A percentile compares a stretch with the other conserved stretches of the same genome.
Evolutionary conservation across 73 alveolate species (phyloP).

Genomic region (Diophrys appendiculata): DNA sequence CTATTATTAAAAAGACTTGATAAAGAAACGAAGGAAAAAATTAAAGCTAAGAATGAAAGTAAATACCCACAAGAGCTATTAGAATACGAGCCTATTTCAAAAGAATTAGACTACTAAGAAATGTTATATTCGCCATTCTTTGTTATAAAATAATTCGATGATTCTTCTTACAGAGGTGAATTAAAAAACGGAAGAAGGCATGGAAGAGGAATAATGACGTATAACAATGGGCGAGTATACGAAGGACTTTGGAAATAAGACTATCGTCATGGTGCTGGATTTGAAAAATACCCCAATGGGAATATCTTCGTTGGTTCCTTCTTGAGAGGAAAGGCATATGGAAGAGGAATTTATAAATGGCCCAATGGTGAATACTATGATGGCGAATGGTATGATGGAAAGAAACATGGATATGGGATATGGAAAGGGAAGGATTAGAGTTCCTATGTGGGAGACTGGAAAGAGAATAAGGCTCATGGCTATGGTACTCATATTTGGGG

Average conservation of each 20-base stretch:
- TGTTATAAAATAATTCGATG: constrained; percentile 2
- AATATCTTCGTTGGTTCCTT: constrained; percentile 5
- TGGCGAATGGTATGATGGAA: constrained; percentile 56
- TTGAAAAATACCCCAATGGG: constrained; percentile 27
- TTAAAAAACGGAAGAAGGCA: constrained; percentile 1
- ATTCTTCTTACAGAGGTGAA: constrained; percentile 22
- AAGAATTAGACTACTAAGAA: constrained; percentile 7
- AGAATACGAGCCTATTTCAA: too few species aligned
- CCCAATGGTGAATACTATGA: constrained; percentile 59
- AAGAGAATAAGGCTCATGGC: constrained; percentile 41
- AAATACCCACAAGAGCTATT: too few species aligned
- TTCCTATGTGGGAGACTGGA: constrained; percentile 54
- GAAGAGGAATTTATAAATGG: constrained; percentile 14
- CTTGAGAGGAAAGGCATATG: constrained; percentile 19
- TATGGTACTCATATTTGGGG: constrained; percentile 28
- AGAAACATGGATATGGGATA: constrained; percentile 52
- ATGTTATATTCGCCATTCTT: not conserved
- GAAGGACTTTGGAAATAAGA: constrained; percentile 71
- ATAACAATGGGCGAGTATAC: constrained; percentile 49
- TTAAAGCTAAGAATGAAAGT: too few species aligned
- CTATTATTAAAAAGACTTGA: too few species aligned
- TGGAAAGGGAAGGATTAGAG: constrained; percentile 31
- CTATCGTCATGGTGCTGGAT: constrained; percentile 21
- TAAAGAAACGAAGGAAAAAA: too few species aligned
- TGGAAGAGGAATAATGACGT: constrained; percentile 52